Conservation (phyloP, 192 early-diverging fungal species). For the Podila verticillata region DNA sequence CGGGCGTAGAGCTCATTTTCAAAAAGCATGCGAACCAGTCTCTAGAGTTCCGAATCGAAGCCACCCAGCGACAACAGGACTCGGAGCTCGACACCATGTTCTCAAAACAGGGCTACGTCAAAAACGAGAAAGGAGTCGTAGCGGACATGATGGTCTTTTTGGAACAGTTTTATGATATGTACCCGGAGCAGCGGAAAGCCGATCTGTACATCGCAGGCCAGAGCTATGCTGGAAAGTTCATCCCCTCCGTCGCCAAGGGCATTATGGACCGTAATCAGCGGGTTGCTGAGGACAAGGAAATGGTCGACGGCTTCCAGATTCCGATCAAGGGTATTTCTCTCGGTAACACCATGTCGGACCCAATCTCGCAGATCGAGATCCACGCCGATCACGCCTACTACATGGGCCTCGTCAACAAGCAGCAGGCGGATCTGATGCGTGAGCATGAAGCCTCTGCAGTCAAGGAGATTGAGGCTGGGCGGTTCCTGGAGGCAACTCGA, state of each 20-base stretch:
- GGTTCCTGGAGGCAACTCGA: conserved; percentile 59
- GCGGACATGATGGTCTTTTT: conserved; percentile 66
- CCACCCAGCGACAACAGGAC: no score
- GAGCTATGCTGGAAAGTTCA: conserved; percentile 73
- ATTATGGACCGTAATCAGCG: conserved; percentile 65
- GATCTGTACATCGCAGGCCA: conserved; percentile 71
- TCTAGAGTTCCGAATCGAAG: no score
- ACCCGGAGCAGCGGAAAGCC: conserved; percentile 62
- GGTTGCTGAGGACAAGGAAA: neutral
- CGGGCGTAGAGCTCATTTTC: no score
- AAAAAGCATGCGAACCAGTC: no score
- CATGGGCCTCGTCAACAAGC: conserved; percentile 8
- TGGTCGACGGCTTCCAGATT: neutral
- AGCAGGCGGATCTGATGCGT: neutral
- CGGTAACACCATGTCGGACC: conserved; percentile 73
- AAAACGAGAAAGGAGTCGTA: conserved; percentile 25
- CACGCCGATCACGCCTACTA: conserved; percentile 64
- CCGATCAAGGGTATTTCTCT: conserved; percentile 59
- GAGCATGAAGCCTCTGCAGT: conserved; percentile 1
- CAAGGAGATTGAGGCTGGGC: conserved; percentile 48
- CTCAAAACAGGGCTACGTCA: neutral
- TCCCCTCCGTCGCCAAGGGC: conserved; percentile 69
- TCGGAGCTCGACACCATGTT: no score
- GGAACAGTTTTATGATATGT: conserved; percentile 68
- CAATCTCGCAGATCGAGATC: conserved; percentile 57